These are phyloP conservation scores for Candolleomyces eurysporus DNA, from an alignment of 768 basidiomycete genomes.

Conservation along the genomic window DNA sequence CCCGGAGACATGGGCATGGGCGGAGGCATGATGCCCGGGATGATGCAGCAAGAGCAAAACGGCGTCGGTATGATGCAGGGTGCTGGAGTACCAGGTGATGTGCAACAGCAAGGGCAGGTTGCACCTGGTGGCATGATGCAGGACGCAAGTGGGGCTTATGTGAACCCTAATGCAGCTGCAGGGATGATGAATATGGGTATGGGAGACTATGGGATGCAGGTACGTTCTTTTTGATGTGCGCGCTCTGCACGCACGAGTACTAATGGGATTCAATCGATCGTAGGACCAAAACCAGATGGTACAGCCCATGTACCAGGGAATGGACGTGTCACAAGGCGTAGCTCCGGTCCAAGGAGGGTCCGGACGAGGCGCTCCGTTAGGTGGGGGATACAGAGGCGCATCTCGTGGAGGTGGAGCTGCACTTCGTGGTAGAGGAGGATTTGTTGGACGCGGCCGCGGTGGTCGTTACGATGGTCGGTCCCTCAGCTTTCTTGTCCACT, in stretches of 20 bases:
- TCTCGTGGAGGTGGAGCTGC: slow-evolving; percentile 21
- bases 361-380: slow-evolving; percentile 24
- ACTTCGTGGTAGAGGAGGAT: slow-evolving; percentile 32
- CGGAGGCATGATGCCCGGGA: slow-evolving; percentile 17
- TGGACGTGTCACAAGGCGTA: slow-evolving; percentile 52
- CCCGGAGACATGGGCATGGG: slow-evolving; percentile 65
- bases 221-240: slow-evolving; percentile 31
- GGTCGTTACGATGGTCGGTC: slow-evolving; percentile 37
- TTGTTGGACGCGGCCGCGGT: slow-evolving; percentile 35
- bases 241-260: slow-evolving; percentile 13
- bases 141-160: slow-evolving; percentile 29
- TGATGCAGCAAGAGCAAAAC: slow-evolving; percentile 42
- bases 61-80: slow-evolving; percentile 34
- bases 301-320: slow-evolving; percentile 67
- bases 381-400: slow-evolving; percentile 10
- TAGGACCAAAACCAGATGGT: slow-evolving; percentile 61
- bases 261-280: slow-evolving; percentile 3
- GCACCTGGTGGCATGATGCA: slow-evolving; percentile 44
- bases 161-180: slow-evolving; percentile 33
- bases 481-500: slow-evolving; percentile 18
- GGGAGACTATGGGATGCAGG: slow-evolving; percentile 76
- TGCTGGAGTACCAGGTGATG: slow-evolving; percentile 16
- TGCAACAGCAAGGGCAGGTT: slow-evolving; percentile 33
- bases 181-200: slow-evolving; percentile 73
- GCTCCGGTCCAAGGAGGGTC: slow-evolving; percentile 25